Base-by-base conservation (phyloP, 129 eudicot species). In the Glebionis coronaria region DNA sequence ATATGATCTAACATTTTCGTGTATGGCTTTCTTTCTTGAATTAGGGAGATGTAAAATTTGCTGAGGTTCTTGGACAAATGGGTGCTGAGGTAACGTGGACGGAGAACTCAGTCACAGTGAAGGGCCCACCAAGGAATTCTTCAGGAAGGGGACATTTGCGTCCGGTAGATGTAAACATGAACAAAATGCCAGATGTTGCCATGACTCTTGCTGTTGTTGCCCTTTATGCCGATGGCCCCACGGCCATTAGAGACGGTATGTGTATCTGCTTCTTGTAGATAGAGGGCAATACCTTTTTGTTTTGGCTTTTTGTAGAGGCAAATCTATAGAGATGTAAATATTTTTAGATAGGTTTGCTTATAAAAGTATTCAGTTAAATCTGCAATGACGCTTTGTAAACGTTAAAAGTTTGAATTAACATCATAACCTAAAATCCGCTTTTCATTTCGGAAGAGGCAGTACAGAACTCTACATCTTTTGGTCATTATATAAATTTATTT, bases 171-270 rank as follows among this genome's bases (percentile, higher is more conserved):
- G 90, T 88, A 46, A 93, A 93, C 92, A 93, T 93, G 98, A 93
- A 93, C 80, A 93, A 93, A 80, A 93, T 93, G 98, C 98, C 98
- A 12, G 98, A 93, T 77, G 98, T 93, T 59, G 98, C 98, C 61
- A 93, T 88, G 98, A 93, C 98, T 25, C 98, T 93, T 76, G 98
- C 96, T 45, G 98, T 93, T 0, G 97, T 88, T 70, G 98, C 98
- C 31, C 92, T 93, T 49, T n/a, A n/a, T n/a, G n/a, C n/a, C n/a
- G n/a, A n/a, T n/a, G n/a, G n/a, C n/a, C n/a, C n/a, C n/a, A n/a
- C 88, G 19, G 76, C 96, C 76, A 88, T 93, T 61, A 84, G 98
- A 88, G 96, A 93, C 63, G 97, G 98, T 93, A 93, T 49, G 70
- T 12, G 35, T 25, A 50, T 9, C 16, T 15, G 38, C 15, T 57